Evolutionary conservation across 1,284 basidiomycete genomes (phyloP).

Genomic region (Cryptococcus sp.): DNA sequence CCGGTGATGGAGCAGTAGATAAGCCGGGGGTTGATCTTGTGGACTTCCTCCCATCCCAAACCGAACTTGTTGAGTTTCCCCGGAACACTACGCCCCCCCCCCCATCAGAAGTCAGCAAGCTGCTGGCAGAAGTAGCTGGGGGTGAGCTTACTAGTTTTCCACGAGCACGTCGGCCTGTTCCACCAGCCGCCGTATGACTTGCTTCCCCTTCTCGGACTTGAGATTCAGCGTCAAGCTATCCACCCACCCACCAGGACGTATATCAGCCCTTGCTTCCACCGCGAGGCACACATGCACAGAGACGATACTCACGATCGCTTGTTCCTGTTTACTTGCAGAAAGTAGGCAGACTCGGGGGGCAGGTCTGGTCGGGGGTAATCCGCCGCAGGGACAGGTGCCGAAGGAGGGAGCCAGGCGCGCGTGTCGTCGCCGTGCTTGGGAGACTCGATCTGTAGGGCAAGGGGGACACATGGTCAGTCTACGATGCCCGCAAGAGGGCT

Average conservation of each 20-base stretch:
- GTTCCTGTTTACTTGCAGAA: constrained; percentile 82
- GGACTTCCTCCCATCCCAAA: constrained; percentile 79
- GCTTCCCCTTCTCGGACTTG: constrained; percentile 65
- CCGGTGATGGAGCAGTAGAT: constrained; percentile 91
- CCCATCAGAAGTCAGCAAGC: background rate
- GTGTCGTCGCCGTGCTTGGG: constrained; percentile 84
- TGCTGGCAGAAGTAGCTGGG: background rate
- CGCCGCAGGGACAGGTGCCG: constrained; percentile 57
- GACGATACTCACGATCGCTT: constrained; percentile 61
- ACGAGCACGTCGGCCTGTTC: constrained; percentile 77
- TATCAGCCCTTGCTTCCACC: background rate
- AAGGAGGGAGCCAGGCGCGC: constrained; percentile 75
- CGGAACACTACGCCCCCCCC: constrained; percentile 38
- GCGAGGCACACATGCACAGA: background rate
- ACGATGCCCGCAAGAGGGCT: background rate
- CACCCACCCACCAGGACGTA: background rate
- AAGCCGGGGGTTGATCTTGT: constrained; percentile 71
- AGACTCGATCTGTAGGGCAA: constrained; percentile 63
- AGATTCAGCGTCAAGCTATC: constrained; percentile 77
- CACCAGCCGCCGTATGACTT: constrained; percentile 71
- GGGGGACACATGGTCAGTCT: background rate
- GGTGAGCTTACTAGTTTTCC: constrained; percentile 69
- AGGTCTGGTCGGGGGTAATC: constrained; percentile 58
- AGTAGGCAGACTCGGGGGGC: constrained; percentile 90
- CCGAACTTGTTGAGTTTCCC: constrained; percentile 80